These are phyloP conservation scores for Karstenula rhodostoma DNA, from an alignment of 2,329 filamentous ascomycete species.

Conservation along the genomic window DNA sequence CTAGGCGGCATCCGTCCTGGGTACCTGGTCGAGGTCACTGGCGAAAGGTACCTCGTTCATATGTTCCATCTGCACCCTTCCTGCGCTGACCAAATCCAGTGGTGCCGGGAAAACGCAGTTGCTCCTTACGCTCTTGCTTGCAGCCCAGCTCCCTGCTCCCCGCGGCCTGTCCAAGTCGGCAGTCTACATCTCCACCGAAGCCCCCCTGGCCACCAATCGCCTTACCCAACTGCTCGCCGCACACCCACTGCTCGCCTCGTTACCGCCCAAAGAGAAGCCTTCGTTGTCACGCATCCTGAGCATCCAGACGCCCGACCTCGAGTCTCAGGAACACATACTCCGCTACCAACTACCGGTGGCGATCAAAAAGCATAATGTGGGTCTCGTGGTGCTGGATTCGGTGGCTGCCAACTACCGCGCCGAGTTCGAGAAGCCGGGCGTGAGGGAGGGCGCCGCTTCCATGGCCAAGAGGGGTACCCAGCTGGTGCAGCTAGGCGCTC, in stretches of 20 bases:
- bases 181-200: conserved; percentile 94
- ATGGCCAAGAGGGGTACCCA: conserved; percentile 81
- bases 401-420: conserved; percentile 95
- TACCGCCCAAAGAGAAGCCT: conserved; percentile 58
- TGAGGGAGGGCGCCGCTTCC: conserved; percentile 47
- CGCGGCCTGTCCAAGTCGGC: conserved; percentile 75
- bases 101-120: conserved; percentile 96
- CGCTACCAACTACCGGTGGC: conserved; percentile 91
- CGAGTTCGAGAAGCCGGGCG: conserved; percentile 73
- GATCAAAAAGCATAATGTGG: conserved; percentile 76
- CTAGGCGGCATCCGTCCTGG: conserved; percentile 82
- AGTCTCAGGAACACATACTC: conserved; percentile 94
- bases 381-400: conserved; percentile 86
- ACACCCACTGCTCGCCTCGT: conserved; percentile 67
- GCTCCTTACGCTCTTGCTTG: conserved; percentile 82
- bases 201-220: conserved; percentile 80
- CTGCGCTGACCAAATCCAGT: conserved; percentile 53
- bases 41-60: conserved; percentile 71
- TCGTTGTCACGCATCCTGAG: conserved; percentile 80
- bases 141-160: conserved; percentile 81
- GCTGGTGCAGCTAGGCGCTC: conserved; percentile 76
- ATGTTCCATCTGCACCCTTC: conserved; percentile 3
- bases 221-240: conserved; percentile 78
- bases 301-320: conserved; percentile 86
- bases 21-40: conserved; percentile 86